Base-by-base conservation (phyloP, 2,329 filamentous ascomycete species). In the Scedosporium dehoogii region DNA sequence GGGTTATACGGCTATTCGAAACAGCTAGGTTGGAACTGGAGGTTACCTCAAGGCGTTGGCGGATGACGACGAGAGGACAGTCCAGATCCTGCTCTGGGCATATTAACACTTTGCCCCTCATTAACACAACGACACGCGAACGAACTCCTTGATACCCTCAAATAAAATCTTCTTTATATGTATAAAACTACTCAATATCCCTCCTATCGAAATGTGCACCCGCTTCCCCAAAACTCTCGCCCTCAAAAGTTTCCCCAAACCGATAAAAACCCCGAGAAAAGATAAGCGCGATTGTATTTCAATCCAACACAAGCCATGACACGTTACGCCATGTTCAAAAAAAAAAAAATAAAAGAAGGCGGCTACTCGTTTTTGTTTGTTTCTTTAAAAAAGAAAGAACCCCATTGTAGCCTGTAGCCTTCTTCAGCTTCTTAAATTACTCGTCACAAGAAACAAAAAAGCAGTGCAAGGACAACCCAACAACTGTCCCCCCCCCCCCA, bases 371-470 rank as follows among this genome's bases (percentile, higher is more conserved):
- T 63, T 66, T 65, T 63, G 60, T 29, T 25, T 62, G 59, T 59
- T 41, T 33, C 29, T 33, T 33, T 33, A 33, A 33, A 33, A 7
- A 33, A 33, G 7, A 33, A 9, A 33, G 29, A 46, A 55, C 48
- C 16, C 16, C 58, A 33, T 60, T 46, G 60, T 27, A 33, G 29
- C 29, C 29, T 7, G 29, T 56, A 64, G 57, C 21, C 64, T 64
- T 63, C 56, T 58, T 62, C 62, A 63, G 62, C 59, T 64, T 62
- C 27, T 29, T 67, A 58, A 58, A 63, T 61, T 61, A 33, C 48
- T 41, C 60, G 21, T 55, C 51, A 29, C 62, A 68, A 65, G 61
- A 64, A 64, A 63, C 29, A 63, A 64, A 63, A 18, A n/a, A n/a
- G n/a, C n/a, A n/a, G n/a, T n/a, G n/a, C n/a, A n/a, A n/a, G n/a